These are phyloP conservation scores for Kalanchoe fedtschenkoi DNA, from an alignment of 164 flowering plant species.

Conservation along the genomic window DNA sequence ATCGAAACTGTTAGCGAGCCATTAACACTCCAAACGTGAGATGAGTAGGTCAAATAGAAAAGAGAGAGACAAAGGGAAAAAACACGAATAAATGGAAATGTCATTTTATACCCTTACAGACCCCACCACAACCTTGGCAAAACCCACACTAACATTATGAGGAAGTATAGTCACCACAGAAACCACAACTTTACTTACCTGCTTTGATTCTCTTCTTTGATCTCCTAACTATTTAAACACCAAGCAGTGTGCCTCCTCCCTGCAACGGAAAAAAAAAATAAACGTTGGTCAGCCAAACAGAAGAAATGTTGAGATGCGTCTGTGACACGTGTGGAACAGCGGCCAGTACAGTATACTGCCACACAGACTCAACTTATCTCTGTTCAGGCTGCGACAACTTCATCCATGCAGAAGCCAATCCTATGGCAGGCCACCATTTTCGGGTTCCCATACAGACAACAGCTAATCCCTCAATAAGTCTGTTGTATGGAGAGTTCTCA, in stretches of 20 bases:
- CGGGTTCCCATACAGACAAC: background rate
- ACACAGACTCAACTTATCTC: slow-evolving; percentile 2
- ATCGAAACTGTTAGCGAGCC: too few relatives aligned
- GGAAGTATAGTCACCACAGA: background rate
- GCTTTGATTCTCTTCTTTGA: background rate
- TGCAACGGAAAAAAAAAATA: background rate
- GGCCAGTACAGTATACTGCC: background rate
- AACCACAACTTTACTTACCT: background rate
- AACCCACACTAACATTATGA: background rate
- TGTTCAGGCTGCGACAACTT: slow-evolving; percentile 2
- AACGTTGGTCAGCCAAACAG: background rate
- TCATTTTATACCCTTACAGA: too few relatives aligned
- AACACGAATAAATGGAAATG: too few relatives aligned
- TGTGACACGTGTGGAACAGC: slow-evolving; percentile 1
- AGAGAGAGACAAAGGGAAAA: too few relatives aligned
- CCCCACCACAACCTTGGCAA: background rate
- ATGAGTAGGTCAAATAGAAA: too few relatives aligned
- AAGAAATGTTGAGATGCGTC: slow-evolving; percentile 1
- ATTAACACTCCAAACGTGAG: too few relatives aligned
- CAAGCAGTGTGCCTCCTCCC: background rate
- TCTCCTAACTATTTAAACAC: background rate
- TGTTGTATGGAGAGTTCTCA: background rate
- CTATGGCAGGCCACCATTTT: slow-evolving; percentile 4
- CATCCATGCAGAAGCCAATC: slow-evolving; percentile 6
- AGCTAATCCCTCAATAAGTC: background rate